Percentiles rank a stretch among this genome's conserved stretches.
Conservation (phyloP, 345 rosid species). For the Populus ilicifolia region DNA sequence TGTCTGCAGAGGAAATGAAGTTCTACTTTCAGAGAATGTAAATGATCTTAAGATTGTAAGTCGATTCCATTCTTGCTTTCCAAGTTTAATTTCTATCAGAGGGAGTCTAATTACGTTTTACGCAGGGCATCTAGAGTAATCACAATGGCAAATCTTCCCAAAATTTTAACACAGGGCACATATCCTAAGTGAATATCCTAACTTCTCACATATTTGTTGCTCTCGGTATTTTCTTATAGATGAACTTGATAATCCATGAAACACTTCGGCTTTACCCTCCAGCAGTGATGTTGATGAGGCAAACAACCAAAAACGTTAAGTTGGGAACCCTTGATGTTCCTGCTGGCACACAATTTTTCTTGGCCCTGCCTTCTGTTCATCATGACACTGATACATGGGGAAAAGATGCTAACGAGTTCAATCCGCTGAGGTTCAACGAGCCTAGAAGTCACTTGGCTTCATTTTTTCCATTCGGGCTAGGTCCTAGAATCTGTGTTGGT, state of each 20-base stretch:
- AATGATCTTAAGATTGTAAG: conserved; percentile 67
- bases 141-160: too few relatives aligned
- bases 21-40: conserved; percentile 39
- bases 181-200: too few relatives aligned
- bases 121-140: too few relatives aligned
- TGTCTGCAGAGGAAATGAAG: conserved; percentile 31
- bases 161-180: too few relatives aligned
- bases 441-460: conserved; percentile 19
- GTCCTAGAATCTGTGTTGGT: conserved; percentile 26
- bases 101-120: too few relatives aligned
- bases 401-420: conserved; percentile 44
- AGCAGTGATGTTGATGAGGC: conserved; percentile 45
- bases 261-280: conserved; percentile 77
- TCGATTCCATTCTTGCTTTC: background rate
- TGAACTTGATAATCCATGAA: conserved; percentile 61
- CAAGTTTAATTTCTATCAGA: background rate
- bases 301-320: conserved; percentile 38
- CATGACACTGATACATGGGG: conserved; percentile 65
- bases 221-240: conserved; percentile 32
- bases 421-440: conserved; percentile 21
- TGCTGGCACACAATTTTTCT: conserved; percentile 48
- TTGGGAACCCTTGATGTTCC: conserved; percentile 62
- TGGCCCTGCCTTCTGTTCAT: conserved; percentile 50
- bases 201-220: background rate
- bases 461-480: conserved; percentile 22